Evolutionary conservation across 805 yeast genomes (phyloP).

Genomic region (Ogataea trehaloabstinens): DNA sequence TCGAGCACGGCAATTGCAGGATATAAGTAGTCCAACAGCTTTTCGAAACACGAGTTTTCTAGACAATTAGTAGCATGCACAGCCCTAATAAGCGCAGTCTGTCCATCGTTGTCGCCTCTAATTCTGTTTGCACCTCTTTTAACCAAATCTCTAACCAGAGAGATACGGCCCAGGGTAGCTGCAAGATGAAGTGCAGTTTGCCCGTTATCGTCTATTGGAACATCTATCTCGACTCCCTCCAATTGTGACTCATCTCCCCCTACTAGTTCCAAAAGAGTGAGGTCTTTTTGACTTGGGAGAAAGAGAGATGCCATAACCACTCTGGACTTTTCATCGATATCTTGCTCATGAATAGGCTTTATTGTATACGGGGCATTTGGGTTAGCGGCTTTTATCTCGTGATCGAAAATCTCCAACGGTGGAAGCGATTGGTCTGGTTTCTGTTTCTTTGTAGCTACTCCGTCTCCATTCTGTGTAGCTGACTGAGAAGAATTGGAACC

Average conservation of each 20-base stretch:
- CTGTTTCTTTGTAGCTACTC: slow-evolving; percentile 10
- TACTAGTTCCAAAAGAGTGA: slow-evolving; percentile 25
- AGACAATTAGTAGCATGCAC: slow-evolving; percentile 81
- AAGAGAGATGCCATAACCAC: slow-evolving; percentile 50
- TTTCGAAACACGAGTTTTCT: slow-evolving; percentile 72
- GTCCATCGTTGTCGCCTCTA: slow-evolving; percentile 79
- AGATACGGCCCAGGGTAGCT: slow-evolving; percentile 78
- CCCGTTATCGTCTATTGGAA: slow-evolving; percentile 89
- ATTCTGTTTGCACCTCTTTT: slow-evolving; percentile 64
- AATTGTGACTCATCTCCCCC: slow-evolving; percentile 28
- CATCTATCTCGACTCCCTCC: slow-evolving; percentile 59
- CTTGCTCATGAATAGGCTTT: slow-evolving; percentile 39
- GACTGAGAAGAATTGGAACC: not conserved
- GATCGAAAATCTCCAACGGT: slow-evolving; percentile 32
- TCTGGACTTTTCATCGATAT: slow-evolving; percentile 30
- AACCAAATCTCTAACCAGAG: slow-evolving; percentile 68
- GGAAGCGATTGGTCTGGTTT: slow-evolving; percentile 15
- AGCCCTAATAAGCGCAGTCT: slow-evolving; percentile 81
- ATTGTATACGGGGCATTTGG: slow-evolving; percentile 48
- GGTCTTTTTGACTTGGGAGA: slow-evolving; percentile 38
- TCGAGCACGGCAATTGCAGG: slow-evolving; percentile 71
- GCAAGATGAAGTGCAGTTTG: slow-evolving; percentile 97
- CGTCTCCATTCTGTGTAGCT: not conserved
- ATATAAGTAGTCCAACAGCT: slow-evolving; percentile 66
- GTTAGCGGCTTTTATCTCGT: slow-evolving; percentile 38